Evolutionary conservation across 2,329 filamentous ascomycete genomes (phyloP).

Genomic region (Nothophoma quercina): DNA sequence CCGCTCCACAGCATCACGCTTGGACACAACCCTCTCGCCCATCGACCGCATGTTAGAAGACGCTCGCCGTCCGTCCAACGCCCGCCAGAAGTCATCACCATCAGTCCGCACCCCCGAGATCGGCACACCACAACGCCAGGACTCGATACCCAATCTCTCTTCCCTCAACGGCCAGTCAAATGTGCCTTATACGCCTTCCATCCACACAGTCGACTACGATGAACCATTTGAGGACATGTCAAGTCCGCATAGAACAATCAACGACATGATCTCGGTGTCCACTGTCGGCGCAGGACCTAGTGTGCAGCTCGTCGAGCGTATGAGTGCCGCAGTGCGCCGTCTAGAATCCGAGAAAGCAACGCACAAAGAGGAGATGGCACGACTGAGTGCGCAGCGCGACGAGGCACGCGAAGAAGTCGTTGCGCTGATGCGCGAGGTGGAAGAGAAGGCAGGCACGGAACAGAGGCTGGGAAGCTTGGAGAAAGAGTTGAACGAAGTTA

Average conservation of each 20-base stretch:
- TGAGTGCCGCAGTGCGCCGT: conserved; percentile 90
- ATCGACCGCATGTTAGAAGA: conserved; percentile 49
- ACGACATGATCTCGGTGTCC: conserved; percentile 85
- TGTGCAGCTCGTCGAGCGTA: conserved; percentile 93
- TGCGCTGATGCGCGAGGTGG: conserved; percentile 83
- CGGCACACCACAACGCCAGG: conserved; percentile 43
- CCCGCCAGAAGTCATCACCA: conserved; percentile 40
- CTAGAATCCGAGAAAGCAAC: conserved; percentile 92
- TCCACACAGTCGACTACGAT: conserved; percentile 54
- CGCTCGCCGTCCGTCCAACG: conserved; percentile 46
- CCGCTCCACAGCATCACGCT: conserved; percentile 39
- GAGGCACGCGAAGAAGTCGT: conserved; percentile 94
- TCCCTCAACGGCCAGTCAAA: conserved; percentile 46
- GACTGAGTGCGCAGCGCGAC: conserved; percentile 85
- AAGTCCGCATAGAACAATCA: conserved; percentile 70
- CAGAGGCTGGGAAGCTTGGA: conserved; percentile 70
- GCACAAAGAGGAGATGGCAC: conserved; percentile 82
- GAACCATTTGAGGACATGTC: conserved; percentile 64
- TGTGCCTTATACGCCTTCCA: conserved; percentile 55
- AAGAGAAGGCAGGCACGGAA: conserved; percentile 71
- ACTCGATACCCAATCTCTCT: conserved; percentile 43
- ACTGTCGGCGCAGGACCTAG: conserved; percentile 90
- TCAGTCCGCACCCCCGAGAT: conserved; percentile 48
- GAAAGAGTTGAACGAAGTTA: conserved; percentile 71
- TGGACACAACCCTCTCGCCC: conserved; percentile 42